Base-by-base conservation (phyloP, 2,329 filamentous ascomycete genomes). In the Epichloe hybrida region DNA sequence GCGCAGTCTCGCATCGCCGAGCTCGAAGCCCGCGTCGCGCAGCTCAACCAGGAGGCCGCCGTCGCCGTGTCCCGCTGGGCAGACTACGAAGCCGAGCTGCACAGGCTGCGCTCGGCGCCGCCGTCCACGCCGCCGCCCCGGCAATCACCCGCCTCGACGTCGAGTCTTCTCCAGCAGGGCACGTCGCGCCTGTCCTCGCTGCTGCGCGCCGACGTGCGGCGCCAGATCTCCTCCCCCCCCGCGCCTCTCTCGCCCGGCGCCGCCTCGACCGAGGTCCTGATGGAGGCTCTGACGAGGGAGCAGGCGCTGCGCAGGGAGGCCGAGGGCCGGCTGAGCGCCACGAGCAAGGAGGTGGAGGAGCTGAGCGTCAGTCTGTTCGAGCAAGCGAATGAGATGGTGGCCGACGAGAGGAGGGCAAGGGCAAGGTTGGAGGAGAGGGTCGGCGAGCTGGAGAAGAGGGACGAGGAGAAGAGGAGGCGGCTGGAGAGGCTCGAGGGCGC, bases 311-410 rank as follows among this genome's bases (percentile, higher is more conserved):
- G 87, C 12, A 72, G 76, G 39, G 78, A 80, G 48, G 86, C 86
- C 1, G 87, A 93, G 68, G 76, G 76, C 47, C 76, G 79, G 54
- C 70, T 88, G 20, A 74, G 74, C 55, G 77, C 80, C 47, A 84
- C 86, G 48, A 82, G 79, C 60, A 74, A 71, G 12, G 87, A 93
- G 69, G 76, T 91, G 20, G 87, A 91, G 67, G 87, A 93, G 67
- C 71, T 93, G 56, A 86, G 79, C 60, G 83, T 79, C 20, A 77
- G 76, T 48, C 69, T 93, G 50, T 93, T 93, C 64, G 81, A 86
- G 68, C 83, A 90, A 69, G 87, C 87, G 48, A 93, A 93, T 64
- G 81, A 89, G 68, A 93, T 93, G 87, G 87, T 93, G 20, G 86
- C 87, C 2, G 73, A 76, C 17, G 87, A 93, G 71, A 72, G 87